A percentile compares a stretch with the other conserved stretches of the same genome.
phyloP scores from a whole-genome alignment of 2,329 filamentous ascomycete species.

The Apiospora saccharicola region DNA sequence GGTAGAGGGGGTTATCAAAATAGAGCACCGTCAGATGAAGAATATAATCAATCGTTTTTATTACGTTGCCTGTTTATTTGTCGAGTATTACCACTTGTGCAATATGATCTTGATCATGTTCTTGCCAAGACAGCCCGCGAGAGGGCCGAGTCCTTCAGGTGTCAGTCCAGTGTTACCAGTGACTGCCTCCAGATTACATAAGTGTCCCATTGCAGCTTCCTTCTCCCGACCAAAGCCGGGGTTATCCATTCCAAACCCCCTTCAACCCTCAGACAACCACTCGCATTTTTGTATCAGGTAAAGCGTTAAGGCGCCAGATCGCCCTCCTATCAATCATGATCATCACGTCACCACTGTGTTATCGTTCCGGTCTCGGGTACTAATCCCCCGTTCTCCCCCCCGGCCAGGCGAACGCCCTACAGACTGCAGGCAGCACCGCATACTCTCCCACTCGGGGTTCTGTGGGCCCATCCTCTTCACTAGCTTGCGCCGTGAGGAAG shows the following conservation, averaged over 20 bases:
- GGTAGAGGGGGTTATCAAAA: conserved; percentile 7
- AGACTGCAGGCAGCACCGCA: background rate
- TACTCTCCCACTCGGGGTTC: background rate
- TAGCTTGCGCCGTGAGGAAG: background rate
- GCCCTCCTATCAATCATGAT: background rate
- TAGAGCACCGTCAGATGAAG: conserved; percentile 1
- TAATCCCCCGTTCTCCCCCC: background rate
- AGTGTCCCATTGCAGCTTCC: background rate
- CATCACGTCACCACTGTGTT: background rate
- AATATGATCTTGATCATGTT: background rate
- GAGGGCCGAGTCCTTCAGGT: background rate
- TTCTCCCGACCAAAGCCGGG: background rate
- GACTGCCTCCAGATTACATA: background rate
- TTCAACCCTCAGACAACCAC: background rate
- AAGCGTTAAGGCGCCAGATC: background rate
- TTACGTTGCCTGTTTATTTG: background rate
- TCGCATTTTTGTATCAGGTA: background rate
- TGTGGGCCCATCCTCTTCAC: background rate
- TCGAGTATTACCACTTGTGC: too few species aligned
- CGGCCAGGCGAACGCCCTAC: background rate
- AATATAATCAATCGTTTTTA: background rate
- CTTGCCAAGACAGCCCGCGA: background rate
- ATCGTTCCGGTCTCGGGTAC: background rate
- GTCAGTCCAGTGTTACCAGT: background rate
- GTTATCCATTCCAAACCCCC: background rate